Base-by-base conservation (phyloP, 2,329 filamentous ascomycete genomes). In the Curvularia verruculosa region DNA sequence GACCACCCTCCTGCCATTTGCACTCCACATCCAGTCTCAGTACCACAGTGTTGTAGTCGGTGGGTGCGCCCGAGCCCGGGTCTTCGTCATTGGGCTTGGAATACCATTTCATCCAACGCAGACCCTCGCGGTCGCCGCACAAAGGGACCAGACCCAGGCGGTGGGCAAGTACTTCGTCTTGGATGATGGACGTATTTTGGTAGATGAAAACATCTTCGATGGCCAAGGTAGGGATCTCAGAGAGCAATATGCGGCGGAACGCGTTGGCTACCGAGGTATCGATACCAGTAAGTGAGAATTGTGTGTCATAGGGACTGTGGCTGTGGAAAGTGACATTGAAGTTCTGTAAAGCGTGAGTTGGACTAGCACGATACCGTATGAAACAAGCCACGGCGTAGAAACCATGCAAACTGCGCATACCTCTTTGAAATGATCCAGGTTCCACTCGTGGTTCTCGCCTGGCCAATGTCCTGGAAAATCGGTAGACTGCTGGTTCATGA, bases 111-210 rank as follows among this genome's bases (percentile, higher is more conserved):
- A 98, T 83, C 81, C 88, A 93, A 67, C 89, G 86, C 53, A 99
- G 82, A 49, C 91, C 93, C 53, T 90, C 84, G 63, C 88, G 86
- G 59, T 87, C 86, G 65, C 91, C 95, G 64, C 88, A 89, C 67
- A 99, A 88, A 18, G 96, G 95, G 52, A 99, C 89, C 44, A 99
- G 86, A 57, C 95, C 95, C 29, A 99, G 83, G 43, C 95, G 86
- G 76, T 95, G 91, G 15, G 93, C 89, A 49, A 99, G 87, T 4
- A 99, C 94, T 81, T 99, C 95, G 75, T 99, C 95, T 77, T 98
- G 94, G 71, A 99, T 95, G 34, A 99, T 92, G 5, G 92, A 96
- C 49, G 94, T 98, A 82, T 99, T 99, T 82, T 97, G 96, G 75
- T 91, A 86, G 63, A 98, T 88, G 80, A 90, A 99, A 74, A 96